Percentiles rank a stretch among this genome's conserved stretches.
These are phyloP conservation scores for Telopea speciosissima DNA, from an alignment of 177 flowering plant species.

Conservation along the genomic window DNA sequence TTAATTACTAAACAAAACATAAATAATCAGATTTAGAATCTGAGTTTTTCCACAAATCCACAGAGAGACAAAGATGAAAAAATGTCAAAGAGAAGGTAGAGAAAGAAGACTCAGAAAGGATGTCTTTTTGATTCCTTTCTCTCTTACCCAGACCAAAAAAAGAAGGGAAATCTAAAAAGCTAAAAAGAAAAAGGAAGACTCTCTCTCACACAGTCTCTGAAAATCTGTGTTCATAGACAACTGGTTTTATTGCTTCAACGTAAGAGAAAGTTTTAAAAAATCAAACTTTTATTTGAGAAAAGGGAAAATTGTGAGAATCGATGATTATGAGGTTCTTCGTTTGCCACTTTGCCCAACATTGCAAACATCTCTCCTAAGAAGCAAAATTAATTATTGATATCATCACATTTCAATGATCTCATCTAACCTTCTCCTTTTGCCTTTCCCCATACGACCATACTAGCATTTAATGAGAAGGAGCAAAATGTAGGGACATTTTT, in stretches of 20 bases:
- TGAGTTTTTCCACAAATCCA: not conserved
- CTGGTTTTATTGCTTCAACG: not conserved
- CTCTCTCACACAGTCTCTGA: not conserved
- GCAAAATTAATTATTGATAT: no score
- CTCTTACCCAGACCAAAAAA: not conserved
- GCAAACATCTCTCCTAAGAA: no score
- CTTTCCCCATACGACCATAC: no score
- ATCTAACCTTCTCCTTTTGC: no score
- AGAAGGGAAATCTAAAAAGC: not conserved
- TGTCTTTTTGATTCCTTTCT: not conserved
- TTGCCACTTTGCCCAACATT: no score
- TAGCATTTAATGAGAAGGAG: no score
- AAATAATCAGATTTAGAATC: conserved; percentile 14
- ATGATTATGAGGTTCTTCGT: no score
- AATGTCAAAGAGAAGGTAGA: no score
- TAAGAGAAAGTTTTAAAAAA: no score
- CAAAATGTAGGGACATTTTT: no score
- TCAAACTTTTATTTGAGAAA: no score
- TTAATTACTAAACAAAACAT: not conserved
- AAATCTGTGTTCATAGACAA: not conserved
- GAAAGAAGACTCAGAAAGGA: not conserved
- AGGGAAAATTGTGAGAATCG: not conserved
- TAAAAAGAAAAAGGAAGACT: not conserved
- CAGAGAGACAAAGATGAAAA: not conserved
- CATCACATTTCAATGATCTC: no score